These are phyloP conservation scores for Anthracocystis walkeri DNA, from an alignment of 1,284 basidiomycete genomes.

Conservation along the genomic window DNA sequence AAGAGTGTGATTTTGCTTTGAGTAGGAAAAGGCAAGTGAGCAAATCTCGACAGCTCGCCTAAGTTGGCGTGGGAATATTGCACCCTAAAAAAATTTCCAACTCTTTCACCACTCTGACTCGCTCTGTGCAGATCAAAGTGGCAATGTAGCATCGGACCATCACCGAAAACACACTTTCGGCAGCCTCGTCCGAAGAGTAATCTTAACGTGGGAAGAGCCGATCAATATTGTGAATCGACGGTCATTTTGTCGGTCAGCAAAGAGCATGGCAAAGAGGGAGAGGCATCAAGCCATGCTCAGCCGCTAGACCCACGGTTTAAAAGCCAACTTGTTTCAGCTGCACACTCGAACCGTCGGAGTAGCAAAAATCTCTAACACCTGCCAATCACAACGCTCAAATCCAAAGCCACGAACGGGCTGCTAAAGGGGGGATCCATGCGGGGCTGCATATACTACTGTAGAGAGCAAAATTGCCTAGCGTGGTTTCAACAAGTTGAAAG, in stretches of 20 bases:
- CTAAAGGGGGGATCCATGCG: too few species aligned
- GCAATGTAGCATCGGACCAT: too few species aligned
- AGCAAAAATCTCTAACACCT: neutral
- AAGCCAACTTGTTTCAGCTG: neutral
- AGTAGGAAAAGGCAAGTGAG: neutral
- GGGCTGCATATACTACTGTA: too few species aligned
- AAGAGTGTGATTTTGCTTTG: neutral
- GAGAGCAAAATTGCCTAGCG: neutral
- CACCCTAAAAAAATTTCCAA: too few species aligned
- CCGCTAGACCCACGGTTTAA: constrained; percentile 6
- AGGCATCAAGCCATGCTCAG: neutral
- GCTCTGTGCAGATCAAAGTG: too few species aligned
- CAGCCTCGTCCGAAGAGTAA: too few species aligned
- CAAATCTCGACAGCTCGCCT: constrained; percentile 18
- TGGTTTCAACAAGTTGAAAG: constrained; percentile 7
- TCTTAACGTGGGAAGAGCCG: too few species aligned
- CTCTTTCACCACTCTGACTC: too few species aligned
- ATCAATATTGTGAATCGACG: too few species aligned
- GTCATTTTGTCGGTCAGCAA: neutral
- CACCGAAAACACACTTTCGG: too few species aligned
- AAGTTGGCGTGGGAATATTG: neutral
- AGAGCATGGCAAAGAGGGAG: neutral
- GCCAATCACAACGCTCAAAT: neutral
- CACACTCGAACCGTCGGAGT: constrained; percentile 14
- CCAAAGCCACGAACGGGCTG: too few species aligned